phyloP scores from a whole-genome alignment of 306 rosid species.

The Citrullus amarus region DNA sequence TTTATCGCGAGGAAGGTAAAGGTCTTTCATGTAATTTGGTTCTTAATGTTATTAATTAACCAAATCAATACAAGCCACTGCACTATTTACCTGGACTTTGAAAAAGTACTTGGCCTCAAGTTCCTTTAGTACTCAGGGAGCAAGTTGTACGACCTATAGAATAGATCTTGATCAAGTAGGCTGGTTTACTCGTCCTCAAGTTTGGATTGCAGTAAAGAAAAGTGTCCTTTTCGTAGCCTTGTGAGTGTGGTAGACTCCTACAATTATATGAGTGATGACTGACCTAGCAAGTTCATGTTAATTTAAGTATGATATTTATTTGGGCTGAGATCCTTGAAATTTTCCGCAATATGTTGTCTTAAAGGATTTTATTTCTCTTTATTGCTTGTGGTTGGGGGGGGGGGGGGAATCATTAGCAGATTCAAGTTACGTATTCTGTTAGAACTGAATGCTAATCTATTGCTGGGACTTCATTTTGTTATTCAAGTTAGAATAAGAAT shows the following conservation, averaged over 20 bases:
- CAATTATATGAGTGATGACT: neutral
- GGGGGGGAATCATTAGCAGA: neutral
- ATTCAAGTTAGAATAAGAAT: neutral
- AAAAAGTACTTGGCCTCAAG: neutral
- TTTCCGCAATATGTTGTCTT: neutral
- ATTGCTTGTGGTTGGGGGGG: neutral
- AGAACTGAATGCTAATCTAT: neutral
- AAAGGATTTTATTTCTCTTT: neutral
- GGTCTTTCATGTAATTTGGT: neutral
- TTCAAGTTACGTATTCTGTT: neutral
- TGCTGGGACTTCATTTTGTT: neutral
- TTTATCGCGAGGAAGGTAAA: constrained; percentile 73
- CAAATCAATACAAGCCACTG: neutral
- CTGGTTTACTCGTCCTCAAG: neutral
- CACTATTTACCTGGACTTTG: neutral
- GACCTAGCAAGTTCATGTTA: neutral
- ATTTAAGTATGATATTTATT: neutral
- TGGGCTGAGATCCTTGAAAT: neutral
- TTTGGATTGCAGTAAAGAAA: neutral
- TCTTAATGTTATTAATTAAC: neutral
- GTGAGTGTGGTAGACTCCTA: neutral
- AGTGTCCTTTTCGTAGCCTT: neutral
- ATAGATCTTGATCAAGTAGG: neutral
- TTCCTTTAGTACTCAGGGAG: neutral
- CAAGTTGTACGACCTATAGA: neutral